Percentiles rank a stretch among this genome's conserved stretches.
Conservation (phyloP, 768 basidiomycete genomes). For the Glaciozyma antarctica region DNA sequence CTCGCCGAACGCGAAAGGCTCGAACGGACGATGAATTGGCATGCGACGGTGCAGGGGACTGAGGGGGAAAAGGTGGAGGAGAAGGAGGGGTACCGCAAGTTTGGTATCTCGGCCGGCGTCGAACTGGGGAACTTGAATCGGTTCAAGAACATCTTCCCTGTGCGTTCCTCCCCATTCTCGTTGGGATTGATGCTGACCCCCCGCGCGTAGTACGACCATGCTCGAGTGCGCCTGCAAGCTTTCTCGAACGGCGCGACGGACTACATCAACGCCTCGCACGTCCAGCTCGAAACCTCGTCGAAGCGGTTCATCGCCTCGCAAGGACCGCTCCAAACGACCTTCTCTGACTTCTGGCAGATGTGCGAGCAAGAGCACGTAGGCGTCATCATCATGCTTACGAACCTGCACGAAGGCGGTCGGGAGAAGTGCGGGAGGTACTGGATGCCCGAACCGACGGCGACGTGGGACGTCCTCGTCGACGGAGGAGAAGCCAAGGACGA, state of each 20-base stretch:
- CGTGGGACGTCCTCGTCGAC: slow-evolving; percentile 18
- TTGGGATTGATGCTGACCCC: background rate
- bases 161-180: slow-evolving; percentile 37
- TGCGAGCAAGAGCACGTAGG: slow-evolving; percentile 91
- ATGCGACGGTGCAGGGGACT: slow-evolving; percentile 42
- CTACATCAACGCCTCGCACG: slow-evolving; percentile 90
- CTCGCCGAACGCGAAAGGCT: slow-evolving; percentile 78
- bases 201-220: slow-evolving; percentile 53
- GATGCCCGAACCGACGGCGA: slow-evolving; percentile 7
- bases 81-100: slow-evolving; percentile 48
- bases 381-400: slow-evolving; percentile 93
- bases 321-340: slow-evolving; percentile 82
- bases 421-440: slow-evolving; percentile 91
- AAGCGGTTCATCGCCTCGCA: slow-evolving; percentile 91
- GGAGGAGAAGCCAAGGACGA: slow-evolving; percentile 20
- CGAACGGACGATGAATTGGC: slow-evolving; percentile 85
- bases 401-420: slow-evolving; percentile 74
- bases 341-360: slow-evolving; percentile 88
- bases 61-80: slow-evolving; percentile 13
- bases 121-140: slow-evolving; percentile 92
- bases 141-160: slow-evolving; percentile 97
- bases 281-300: slow-evolving; percentile 72
- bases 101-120: slow-evolving; percentile 87
- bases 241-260: slow-evolving; percentile 46
- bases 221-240: slow-evolving; percentile 63